phyloP scores from a whole-genome alignment of 352 stramenopile genomes.

The Globisporangium megalacanthum region DNA sequence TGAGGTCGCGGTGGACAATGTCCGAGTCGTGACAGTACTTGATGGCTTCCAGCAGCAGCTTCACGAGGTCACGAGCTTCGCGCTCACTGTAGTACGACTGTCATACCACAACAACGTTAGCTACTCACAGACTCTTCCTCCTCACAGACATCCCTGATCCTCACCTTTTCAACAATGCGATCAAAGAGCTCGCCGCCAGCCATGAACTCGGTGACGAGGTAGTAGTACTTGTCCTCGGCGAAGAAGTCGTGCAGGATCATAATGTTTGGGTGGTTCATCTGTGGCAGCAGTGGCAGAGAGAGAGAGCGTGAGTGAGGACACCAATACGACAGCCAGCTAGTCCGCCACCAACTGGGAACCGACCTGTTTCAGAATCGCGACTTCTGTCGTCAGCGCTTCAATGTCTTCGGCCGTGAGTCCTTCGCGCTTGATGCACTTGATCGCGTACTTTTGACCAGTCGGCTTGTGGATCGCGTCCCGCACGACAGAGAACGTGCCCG shows the following conservation, averaged over 20 bases:
- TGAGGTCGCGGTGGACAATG: conserved; percentile 82
- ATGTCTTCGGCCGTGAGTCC: conserved; percentile 83
- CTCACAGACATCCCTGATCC: not conserved
- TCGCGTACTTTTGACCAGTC: conserved; percentile 80
- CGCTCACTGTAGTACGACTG: conserved; percentile 89
- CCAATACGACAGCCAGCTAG: not conserved
- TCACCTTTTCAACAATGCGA: conserved; percentile 82
- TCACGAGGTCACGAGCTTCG: conserved; percentile 81
- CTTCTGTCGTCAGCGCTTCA: conserved; percentile 81
- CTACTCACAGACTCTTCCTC: not conserved
- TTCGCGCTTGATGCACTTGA: conserved; percentile 91
- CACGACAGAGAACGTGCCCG: conserved; percentile 88
- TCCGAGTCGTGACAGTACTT: conserved; percentile 86
- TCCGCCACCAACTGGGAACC: conserved; percentile 3
- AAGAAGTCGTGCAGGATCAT: conserved; percentile 93
- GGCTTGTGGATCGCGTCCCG: conserved; percentile 80
- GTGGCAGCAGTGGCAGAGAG: conserved; percentile 1
- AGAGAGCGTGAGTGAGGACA: not conserved
- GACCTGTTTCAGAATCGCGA: conserved; percentile 83
- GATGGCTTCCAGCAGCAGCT: conserved; percentile 82
- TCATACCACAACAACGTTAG: not conserved
- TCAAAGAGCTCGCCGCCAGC: conserved; percentile 88
- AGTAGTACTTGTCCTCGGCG: conserved; percentile 93
- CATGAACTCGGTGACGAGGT: conserved; percentile 98
- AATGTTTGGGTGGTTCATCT: conserved; percentile 92